phyloP scores from a whole-genome alignment of 768 basidiomycete species.

The Collybia mongolica region DNA sequence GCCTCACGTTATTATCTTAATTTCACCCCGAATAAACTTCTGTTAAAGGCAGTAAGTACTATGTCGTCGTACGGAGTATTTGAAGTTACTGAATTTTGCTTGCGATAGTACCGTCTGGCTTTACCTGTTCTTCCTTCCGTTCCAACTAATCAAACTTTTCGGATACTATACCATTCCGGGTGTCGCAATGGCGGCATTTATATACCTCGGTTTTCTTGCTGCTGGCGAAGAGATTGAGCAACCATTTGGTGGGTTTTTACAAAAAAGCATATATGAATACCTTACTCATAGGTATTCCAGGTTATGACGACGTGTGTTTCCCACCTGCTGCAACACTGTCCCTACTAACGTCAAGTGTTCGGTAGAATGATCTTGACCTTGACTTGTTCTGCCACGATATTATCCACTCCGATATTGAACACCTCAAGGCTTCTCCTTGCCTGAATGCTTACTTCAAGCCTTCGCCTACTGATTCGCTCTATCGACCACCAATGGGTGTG shows the following conservation, averaged over 20 bases:
- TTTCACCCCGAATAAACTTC: background rate
- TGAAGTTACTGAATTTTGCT: background rate
- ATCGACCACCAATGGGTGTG: conserved; percentile 4
- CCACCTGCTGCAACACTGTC: background rate
- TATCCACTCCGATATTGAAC: conserved; percentile 54
- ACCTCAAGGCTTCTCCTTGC: conserved; percentile 49
- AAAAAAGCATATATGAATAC: background rate
- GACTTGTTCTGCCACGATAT: conserved; percentile 62
- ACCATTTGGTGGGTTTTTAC: conserved; percentile 51
- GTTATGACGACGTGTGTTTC: conserved; percentile 55
- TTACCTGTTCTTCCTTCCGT: conserved; percentile 76
- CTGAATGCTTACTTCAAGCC: conserved; percentile 38
- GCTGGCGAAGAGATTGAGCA: conserved; percentile 73
- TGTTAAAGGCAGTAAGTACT: conserved; percentile 28
- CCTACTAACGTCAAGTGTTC: background rate
- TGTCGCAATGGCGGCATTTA: conserved; percentile 63
- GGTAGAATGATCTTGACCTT: conserved; percentile 64
- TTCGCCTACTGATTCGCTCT: background rate
- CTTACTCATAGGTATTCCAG: conserved; percentile 21
- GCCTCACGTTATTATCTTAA: background rate
- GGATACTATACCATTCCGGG: conserved; percentile 67
- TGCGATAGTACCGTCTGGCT: conserved; percentile 58
- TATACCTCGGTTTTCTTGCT: conserved; percentile 75
- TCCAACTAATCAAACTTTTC: conserved; percentile 66
- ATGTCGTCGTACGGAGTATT: background rate